Percentiles rank a stretch among this genome's conserved stretches.
Evolutionary conservation across 2,329 filamentous ascomycete species (phyloP).

Genomic region (Epichloe gansuensis): DNA sequence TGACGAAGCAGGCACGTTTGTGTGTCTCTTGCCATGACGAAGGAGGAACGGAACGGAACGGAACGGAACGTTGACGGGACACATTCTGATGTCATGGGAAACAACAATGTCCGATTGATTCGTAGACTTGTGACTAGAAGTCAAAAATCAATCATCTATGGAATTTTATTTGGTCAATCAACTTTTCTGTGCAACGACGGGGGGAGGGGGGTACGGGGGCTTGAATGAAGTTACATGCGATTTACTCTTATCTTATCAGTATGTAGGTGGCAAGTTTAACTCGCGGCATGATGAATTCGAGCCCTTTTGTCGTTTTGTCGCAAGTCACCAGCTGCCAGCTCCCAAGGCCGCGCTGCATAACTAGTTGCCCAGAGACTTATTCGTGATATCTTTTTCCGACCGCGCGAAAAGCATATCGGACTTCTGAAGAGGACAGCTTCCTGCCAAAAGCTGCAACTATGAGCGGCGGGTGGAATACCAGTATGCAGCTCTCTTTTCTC

Average conservation of each 20-base stretch:
- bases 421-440: background rate
- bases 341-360: background rate
- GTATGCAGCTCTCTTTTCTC: slow-evolving; percentile 27
- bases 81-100: too few species aligned
- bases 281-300: background rate
- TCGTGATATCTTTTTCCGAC: background rate
- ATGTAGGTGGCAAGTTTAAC: background rate
- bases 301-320: background rate
- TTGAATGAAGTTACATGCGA: too few species aligned
- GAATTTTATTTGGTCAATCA: too few species aligned
- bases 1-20: too few species aligned
- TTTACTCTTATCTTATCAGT: slow-evolving; percentile 3
- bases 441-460: slow-evolving; percentile 23
- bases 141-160: too few species aligned
- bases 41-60: too few species aligned
- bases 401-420: background rate
- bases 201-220: too few species aligned
- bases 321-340: background rate
- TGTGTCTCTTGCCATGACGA: too few species aligned
- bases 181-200: too few species aligned
- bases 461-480: slow-evolving; percentile 92
- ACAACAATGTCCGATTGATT: too few species aligned
- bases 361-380: background rate
- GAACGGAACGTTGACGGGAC: too few species aligned
- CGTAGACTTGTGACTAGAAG: too few species aligned